A percentile compares a stretch with the other conserved stretches of the same genome.
Evolutionary conservation across 345 rosid species (phyloP).

Genomic region (Boechera divaricarpa): DNA sequence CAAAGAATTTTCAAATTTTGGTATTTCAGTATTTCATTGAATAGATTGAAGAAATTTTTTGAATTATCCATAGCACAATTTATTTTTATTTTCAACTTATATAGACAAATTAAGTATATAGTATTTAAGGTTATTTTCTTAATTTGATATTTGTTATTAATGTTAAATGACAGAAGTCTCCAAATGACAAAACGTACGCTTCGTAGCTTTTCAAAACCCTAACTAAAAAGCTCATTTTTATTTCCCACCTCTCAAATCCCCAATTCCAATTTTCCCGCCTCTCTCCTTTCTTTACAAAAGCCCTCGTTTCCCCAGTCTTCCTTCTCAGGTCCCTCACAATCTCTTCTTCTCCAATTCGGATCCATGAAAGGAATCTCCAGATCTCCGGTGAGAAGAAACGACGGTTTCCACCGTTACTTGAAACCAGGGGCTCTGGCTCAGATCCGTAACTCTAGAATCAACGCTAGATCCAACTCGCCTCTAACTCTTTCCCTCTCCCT

Average conservation of each 20-base stretch:
- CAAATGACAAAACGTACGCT: background rate
- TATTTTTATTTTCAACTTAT: no score
- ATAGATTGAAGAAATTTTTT: no score
- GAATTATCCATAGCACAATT: no score
- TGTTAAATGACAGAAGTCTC: no score
- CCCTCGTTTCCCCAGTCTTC: background rate
- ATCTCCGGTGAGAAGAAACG: constrained; percentile 44
- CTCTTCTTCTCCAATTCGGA: background rate
- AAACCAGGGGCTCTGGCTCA: constrained; percentile 69
- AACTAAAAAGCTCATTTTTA: background rate
- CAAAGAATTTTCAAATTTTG: no score
- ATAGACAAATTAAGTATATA: no score
- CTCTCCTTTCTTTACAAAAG: constrained; percentile 34
- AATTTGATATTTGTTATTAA: no score
- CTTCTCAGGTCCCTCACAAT: background rate
- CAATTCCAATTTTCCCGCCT: constrained; percentile 48
- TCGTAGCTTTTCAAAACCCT: constrained; percentile 30
- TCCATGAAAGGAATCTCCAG: constrained; percentile 47
- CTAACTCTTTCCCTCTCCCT: background rate
- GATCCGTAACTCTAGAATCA: constrained; percentile 61
- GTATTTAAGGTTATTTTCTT: no score
- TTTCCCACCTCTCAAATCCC: constrained; percentile 44
- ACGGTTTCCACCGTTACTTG: constrained; percentile 54
- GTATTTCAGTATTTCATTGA: no score
- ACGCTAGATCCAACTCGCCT: constrained; percentile 45